A percentile compares a stretch with the other conserved stretches of the same genome.
phyloP scores from a whole-genome alignment of 2,329 filamentous ascomycete genomes.

The Sporothrix brunneoviolacea region DNA sequence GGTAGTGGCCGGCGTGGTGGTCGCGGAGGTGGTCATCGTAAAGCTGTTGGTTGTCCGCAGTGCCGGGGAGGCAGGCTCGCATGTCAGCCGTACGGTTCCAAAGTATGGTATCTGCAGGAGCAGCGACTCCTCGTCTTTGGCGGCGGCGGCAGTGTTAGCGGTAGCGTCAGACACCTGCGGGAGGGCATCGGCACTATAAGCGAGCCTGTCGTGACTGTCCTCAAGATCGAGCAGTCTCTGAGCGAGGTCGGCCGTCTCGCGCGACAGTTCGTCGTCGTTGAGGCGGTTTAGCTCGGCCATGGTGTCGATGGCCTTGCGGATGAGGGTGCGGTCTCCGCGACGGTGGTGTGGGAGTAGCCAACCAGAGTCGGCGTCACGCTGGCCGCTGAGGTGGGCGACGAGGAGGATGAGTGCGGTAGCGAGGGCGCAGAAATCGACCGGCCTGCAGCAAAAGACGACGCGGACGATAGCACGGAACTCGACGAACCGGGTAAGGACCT shows the following conservation, averaged over 20 bases:
- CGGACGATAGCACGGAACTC: conserved; percentile 28
- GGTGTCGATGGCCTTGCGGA: conserved; percentile 30
- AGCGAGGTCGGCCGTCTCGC: conserved; percentile 27
- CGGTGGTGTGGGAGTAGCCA: conserved; percentile 34
- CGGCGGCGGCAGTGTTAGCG: background rate
- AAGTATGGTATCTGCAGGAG: conserved; percentile 12
- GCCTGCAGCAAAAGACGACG: conserved; percentile 32
- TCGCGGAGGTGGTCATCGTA: background rate
- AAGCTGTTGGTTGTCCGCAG: background rate
- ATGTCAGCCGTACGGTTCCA: conserved; percentile 2
- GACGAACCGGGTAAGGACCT: conserved; percentile 34
- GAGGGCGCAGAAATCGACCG: conserved; percentile 35
- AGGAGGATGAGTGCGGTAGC: conserved; percentile 33
- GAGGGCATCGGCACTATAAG: background rate
- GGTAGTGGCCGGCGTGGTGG: background rate
- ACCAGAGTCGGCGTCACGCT: background rate
- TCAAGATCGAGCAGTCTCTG: conserved; percentile 34
- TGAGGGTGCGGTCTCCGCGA: conserved; percentile 32
- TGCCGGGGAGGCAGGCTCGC: background rate
- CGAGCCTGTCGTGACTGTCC: too few relatives aligned
- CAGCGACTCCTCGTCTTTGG: background rate
- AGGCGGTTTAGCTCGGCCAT: conserved; percentile 23
- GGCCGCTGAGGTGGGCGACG: conserved; percentile 32
- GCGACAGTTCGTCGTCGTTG: conserved; percentile 23
- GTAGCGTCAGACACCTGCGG: background rate